A percentile compares a stretch with the other conserved stretches of the same genome.
Evolutionary conservation across 306 rosid genomes (phyloP).

Genomic region (Fagus sylvatica): DNA sequence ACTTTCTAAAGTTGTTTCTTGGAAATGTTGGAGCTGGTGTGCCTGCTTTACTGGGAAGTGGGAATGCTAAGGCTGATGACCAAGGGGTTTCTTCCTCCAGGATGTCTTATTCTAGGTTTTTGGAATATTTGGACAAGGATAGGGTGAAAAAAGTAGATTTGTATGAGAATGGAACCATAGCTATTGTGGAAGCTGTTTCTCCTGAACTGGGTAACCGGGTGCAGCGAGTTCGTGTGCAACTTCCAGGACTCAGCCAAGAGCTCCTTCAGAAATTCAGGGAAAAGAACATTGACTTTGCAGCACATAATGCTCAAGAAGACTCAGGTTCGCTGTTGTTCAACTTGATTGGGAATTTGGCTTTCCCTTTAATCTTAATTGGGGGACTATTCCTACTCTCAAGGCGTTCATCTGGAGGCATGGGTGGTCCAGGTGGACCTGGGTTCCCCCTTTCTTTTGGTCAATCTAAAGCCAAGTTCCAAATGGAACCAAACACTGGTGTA

Average conservation of each 20-base stretch:
- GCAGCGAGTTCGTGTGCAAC: constrained; percentile 93
- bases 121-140: constrained; percentile 89
- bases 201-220: constrained; percentile 87
- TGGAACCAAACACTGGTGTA: constrained; percentile 99
- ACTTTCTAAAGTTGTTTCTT: constrained; percentile 67
- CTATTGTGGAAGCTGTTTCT: constrained; percentile 89
- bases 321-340: constrained; percentile 79
- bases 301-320: constrained; percentile 98
- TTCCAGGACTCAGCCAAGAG: constrained; percentile 96
- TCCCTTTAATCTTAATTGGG: constrained; percentile 87
- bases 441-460: constrained; percentile 87
- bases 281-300: constrained; percentile 95
- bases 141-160: constrained; percentile 91
- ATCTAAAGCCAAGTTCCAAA: constrained; percentile 95
- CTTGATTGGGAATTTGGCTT: constrained; percentile 89
- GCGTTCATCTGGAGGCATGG: constrained; percentile 94
- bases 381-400: constrained; percentile 93
- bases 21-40: constrained; percentile 68
- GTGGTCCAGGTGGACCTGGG: constrained; percentile 96
- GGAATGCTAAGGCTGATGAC: constrained; percentile 81
- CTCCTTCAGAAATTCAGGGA: constrained; percentile 95
- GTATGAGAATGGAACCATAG: constrained; percentile 87
- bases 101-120: constrained; percentile 96
- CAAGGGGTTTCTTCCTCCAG: constrained; percentile 89
- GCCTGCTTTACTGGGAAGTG: constrained; percentile 64